Percentiles rank a stretch among this genome's conserved stretches.
These are phyloP conservation scores for Themeda triandra DNA, from an alignment of 176 grass and related monocot species.

Conservation along the genomic window DNA sequence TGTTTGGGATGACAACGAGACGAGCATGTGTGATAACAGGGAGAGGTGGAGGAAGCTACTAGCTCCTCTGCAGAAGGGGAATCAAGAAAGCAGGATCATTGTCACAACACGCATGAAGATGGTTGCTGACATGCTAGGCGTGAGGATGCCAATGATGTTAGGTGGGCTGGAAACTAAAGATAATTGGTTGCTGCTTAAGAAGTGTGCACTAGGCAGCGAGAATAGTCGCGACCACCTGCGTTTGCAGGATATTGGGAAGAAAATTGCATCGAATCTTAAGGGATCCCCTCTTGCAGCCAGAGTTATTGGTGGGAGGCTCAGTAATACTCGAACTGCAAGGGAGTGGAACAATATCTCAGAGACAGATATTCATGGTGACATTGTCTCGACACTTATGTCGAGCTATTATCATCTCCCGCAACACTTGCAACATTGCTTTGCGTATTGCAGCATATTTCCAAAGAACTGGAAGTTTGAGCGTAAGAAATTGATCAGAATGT, in stretches of 20 bases:
- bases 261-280: conserved; percentile 33
- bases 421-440: conserved; percentile 39
- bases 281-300: conserved; percentile 43
- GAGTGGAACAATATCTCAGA: conserved; percentile 32
- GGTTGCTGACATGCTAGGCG: conserved; percentile 39
- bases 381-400: conserved; percentile 22
- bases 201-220: conserved; percentile 19
- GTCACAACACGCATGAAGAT: conserved; percentile 40
- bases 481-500: conserved; percentile 44
- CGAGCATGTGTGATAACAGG: background rate
- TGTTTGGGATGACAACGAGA: conserved; percentile 38
- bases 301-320: conserved; percentile 32
- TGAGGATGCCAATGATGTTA: conserved; percentile 24
- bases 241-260: conserved; percentile 36
- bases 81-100: conserved; percentile 37
- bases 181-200: conserved; percentile 41
- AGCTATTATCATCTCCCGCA: conserved; percentile 48
- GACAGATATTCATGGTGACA: conserved; percentile 27
- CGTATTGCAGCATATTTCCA: conserved; percentile 57
- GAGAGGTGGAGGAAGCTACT: conserved; percentile 29
- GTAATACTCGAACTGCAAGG: background rate
- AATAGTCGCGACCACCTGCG: background rate
- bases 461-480: conserved; percentile 46
- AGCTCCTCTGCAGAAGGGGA: conserved; percentile 18
- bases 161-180: conserved; percentile 35